These are phyloP conservation scores for Carallia brachiata DNA, from an alignment of 345 rosid genomes.

Conservation along the genomic window DNA sequence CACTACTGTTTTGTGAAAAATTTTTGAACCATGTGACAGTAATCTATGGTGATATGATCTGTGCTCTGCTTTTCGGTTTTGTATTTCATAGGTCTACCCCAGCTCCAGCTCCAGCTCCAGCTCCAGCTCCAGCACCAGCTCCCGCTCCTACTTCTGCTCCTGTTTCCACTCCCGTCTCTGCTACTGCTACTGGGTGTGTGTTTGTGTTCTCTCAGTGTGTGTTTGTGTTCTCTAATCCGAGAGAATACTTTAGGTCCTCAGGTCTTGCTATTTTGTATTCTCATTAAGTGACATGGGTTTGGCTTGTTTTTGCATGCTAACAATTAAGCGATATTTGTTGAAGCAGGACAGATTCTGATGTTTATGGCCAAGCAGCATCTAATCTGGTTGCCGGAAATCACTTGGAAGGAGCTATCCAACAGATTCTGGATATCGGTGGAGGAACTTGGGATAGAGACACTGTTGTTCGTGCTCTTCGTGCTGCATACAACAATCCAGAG, in stretches of 20 bases:
- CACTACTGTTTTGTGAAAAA: not conserved
- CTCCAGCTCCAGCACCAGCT: not conserved
- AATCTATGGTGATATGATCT: not conserved
- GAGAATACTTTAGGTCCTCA: too few species aligned
- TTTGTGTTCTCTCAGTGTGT: slow-evolving; percentile 15
- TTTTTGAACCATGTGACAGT: not conserved
- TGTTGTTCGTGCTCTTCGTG: slow-evolving; percentile 85
- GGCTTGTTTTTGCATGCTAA: not conserved
- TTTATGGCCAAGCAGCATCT: slow-evolving; percentile 81
- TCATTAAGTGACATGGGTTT: too few species aligned
- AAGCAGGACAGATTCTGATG: slow-evolving; percentile 56
- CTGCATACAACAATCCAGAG: slow-evolving; percentile 92
- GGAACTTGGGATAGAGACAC: slow-evolving; percentile 91
- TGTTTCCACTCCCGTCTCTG: slow-evolving; percentile 10
- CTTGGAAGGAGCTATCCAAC: slow-evolving; percentile 77
- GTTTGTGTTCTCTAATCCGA: not conserved
- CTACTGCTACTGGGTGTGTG: slow-evolving; percentile 27
- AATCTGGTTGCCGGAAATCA: slow-evolving; percentile 80
- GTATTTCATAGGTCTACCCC: slow-evolving; percentile 34
- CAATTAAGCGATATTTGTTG: not conserved
- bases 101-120: too few species aligned
- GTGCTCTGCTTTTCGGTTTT: not conserved
- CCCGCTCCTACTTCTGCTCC: not conserved
- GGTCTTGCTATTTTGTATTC: too few species aligned
- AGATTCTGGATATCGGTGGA: slow-evolving; percentile 96